Evolutionary conservation across 2,329 filamentous ascomycete genomes (phyloP).

Genomic region (Dothideomycetidae sp.): DNA sequence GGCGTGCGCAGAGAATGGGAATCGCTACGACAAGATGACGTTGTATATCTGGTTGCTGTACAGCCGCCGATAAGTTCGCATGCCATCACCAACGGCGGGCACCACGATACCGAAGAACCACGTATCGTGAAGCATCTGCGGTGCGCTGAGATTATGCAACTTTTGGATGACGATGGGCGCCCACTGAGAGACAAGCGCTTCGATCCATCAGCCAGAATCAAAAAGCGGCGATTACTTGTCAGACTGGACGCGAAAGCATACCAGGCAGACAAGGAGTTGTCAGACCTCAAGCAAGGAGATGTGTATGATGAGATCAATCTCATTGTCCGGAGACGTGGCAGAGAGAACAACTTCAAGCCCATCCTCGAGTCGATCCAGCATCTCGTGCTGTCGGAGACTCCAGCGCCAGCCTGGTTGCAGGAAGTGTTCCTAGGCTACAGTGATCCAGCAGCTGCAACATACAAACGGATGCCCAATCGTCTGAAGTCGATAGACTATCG

Average conservation of each 20-base stretch:
- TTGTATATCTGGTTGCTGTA: conserved; percentile 73
- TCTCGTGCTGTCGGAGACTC: conserved; percentile 70
- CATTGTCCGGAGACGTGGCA: conserved; percentile 63
- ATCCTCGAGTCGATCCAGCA: conserved; percentile 83
- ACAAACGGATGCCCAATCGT: conserved; percentile 66
- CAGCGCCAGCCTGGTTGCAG: conserved; percentile 80
- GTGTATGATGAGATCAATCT: conserved; percentile 78
- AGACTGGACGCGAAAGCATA: conserved; percentile 70
- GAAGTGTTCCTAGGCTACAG: conserved; percentile 97
- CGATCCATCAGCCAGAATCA: conserved; percentile 48
- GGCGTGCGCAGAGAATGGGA: conserved; percentile 80
- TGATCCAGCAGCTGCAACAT: conserved; percentile 75
- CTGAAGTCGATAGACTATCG: conserved; percentile 73
- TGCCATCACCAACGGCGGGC: conserved; percentile 40
- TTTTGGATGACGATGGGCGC: conserved; percentile 73
- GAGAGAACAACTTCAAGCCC: conserved; percentile 95
- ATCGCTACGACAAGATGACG: conserved; percentile 68
- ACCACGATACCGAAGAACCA: conserved; percentile 28
- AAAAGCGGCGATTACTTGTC: conserved; percentile 57
- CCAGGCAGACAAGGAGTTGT: conserved; percentile 56
- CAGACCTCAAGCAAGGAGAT: conserved; percentile 54
- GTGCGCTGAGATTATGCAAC: conserved; percentile 70
- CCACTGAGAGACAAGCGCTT: conserved; percentile 46
- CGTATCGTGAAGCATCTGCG: conserved; percentile 56
- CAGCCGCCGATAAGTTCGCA: conserved; percentile 43